phyloP scores from a whole-genome alignment of 176 grass and related monocot genomes.

The Zea luxurians region DNA sequence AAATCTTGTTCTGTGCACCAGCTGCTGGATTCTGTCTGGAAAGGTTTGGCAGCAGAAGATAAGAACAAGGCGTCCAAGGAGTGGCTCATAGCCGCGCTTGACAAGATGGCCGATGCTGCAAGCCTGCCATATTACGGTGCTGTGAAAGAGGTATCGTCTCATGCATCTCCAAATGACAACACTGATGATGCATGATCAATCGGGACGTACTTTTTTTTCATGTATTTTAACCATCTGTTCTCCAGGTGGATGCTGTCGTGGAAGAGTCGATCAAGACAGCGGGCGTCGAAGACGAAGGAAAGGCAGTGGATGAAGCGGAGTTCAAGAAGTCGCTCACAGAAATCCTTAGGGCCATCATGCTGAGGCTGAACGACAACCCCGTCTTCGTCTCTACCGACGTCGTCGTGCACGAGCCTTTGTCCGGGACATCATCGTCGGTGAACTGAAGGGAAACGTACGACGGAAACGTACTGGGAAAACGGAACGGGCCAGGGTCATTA shows the following conservation, averaged over 20 bases:
- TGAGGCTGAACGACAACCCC: conserved; percentile 52
- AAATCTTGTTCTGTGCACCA: conserved; percentile 23
- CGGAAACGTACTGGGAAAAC: not conserved
- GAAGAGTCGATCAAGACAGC: conserved; percentile 49
- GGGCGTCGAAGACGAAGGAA: conserved; percentile 34
- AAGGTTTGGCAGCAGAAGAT: conserved; percentile 32
- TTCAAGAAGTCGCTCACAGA: conserved; percentile 78
- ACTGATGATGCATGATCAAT: not conserved
- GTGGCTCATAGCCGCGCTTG: conserved; percentile 47
- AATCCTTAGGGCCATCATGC: conserved; percentile 60
- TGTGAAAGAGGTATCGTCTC: conserved; percentile 58
- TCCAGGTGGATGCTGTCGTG: conserved; percentile 62
- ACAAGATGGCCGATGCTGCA: conserved; percentile 61
- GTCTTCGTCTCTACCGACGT: conserved; percentile 68
- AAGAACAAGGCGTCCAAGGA: conserved; percentile 52
- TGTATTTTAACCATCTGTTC: not conserved
- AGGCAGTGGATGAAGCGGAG: conserved; percentile 40
- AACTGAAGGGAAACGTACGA: not conserved
- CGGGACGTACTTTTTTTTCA: not conserved
- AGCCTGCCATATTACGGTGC: conserved; percentile 56
- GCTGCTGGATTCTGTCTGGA: conserved; percentile 75
- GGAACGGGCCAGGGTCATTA: not conserved
- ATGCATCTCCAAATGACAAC: not conserved
- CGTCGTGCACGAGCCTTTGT: conserved; percentile 68
- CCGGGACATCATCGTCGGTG: conserved; percentile 33